These are phyloP conservation scores for Neopestalotiopsis rosae DNA, from an alignment of 2,329 filamentous ascomycete genomes.

Conservation along the genomic window DNA sequence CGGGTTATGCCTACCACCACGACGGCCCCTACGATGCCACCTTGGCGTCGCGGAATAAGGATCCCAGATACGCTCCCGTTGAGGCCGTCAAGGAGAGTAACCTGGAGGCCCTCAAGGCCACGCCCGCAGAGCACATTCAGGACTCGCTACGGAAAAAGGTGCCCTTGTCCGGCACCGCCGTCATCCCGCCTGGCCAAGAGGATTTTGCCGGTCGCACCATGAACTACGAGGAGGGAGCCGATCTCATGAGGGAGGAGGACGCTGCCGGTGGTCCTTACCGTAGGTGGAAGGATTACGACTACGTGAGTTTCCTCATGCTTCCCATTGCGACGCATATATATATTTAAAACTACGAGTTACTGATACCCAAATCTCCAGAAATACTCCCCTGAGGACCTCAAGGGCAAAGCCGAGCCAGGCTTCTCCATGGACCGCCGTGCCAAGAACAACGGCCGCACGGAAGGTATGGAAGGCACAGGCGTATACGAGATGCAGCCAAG, in stretches of 20 bases:
- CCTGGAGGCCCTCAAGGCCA: slow-evolving; percentile 78
- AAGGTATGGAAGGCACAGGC: slow-evolving; percentile 33
- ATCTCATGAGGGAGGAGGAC: slow-evolving; percentile 78
- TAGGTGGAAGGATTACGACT: slow-evolving; percentile 74
- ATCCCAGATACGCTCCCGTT: slow-evolving; percentile 69
- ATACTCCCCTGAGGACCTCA: slow-evolving; percentile 78
- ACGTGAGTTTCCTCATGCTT: slow-evolving; percentile 61
- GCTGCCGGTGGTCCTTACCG: slow-evolving; percentile 76
- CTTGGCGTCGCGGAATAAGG: slow-evolving; percentile 73
- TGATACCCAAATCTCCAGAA: slow-evolving; percentile 42
- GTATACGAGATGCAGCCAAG: slow-evolving; percentile 57
- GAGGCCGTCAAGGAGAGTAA: slow-evolving; percentile 78
- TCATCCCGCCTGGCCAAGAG: slow-evolving; percentile 72
- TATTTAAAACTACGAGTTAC: not conserved
- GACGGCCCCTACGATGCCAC: slow-evolving; percentile 90
- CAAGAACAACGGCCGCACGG: slow-evolving; percentile 49
- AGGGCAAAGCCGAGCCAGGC: slow-evolving; percentile 81
- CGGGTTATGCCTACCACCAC: slow-evolving; percentile 78
- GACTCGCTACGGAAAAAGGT: slow-evolving; percentile 76
- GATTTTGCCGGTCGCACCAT: slow-evolving; percentile 75
- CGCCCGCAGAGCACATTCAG: slow-evolving; percentile 76
- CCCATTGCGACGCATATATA: not conserved
- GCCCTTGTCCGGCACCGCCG: slow-evolving; percentile 81
- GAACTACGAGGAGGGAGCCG: slow-evolving; percentile 83
- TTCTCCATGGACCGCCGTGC: slow-evolving; percentile 73